These are phyloP conservation scores for Musa beccarii DNA, from an alignment of 176 grass and related monocot genomes.

Conservation along the genomic window DNA sequence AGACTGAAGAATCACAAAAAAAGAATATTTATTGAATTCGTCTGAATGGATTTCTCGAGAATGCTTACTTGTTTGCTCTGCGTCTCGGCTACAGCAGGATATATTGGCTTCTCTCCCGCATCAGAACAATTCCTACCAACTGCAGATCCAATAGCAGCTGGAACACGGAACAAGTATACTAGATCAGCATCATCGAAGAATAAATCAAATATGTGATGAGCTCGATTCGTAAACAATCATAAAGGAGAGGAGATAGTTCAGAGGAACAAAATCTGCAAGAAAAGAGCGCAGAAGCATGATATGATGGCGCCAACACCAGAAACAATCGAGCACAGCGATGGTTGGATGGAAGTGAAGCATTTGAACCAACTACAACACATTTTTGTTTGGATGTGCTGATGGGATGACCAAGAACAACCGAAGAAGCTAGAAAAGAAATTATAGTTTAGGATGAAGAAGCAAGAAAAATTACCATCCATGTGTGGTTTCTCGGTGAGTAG, in stretches of 20 bases:
- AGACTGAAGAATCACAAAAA: neutral
- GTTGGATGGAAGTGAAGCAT: neutral
- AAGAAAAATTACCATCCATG: constrained; percentile 8
- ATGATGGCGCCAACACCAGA: neutral
- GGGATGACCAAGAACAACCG: neutral
- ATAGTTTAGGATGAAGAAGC: neutral
- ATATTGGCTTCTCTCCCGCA: neutral
- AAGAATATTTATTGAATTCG: neutral
- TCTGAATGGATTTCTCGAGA: neutral
- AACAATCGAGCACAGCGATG: no score
- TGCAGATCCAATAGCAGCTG: neutral
- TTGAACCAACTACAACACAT: neutral
- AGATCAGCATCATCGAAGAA: neutral
- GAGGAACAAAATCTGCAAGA: neutral
- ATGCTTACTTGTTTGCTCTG: constrained; percentile 3
- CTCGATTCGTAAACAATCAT: neutral
- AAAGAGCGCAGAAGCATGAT: neutral
- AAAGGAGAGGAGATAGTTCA: neutral
- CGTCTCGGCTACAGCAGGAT: neutral
- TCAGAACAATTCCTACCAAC: neutral
- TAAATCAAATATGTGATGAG: neutral
- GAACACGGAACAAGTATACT: neutral
- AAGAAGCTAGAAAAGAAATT: neutral
- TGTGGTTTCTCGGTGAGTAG: constrained; percentile 5
- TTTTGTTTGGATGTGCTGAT: no score